These are phyloP conservation scores for Truncatella angustata DNA, from an alignment of 2,329 filamentous ascomycete genomes.

Conservation along the genomic window DNA sequence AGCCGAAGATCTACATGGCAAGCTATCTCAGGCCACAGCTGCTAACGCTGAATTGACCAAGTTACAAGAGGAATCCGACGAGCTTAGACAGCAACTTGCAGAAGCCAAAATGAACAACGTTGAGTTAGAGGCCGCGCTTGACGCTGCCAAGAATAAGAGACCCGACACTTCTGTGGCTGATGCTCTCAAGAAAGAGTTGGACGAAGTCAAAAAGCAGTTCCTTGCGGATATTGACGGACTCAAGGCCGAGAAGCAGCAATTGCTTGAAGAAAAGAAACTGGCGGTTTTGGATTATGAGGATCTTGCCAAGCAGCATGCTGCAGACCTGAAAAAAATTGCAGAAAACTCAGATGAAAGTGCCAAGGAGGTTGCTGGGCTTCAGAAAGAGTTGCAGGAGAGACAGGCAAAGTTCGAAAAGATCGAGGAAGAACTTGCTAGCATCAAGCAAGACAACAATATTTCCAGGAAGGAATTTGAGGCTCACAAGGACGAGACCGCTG, in stretches of 20 bases:
- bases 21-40: constrained; percentile 33
- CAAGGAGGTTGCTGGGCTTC: constrained; percentile 22
- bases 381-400: constrained; percentile 28
- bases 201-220: constrained; percentile 44
- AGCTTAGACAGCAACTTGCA: constrained; percentile 52
- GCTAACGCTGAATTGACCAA: constrained; percentile 38
- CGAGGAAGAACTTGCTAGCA: constrained; percentile 42
- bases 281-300: constrained; percentile 25
- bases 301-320: constrained; percentile 12
- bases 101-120: constrained; percentile 60
- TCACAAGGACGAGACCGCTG: constrained; percentile 48
- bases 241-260: constrained; percentile 34
- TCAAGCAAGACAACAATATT: constrained; percentile 33
- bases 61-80: constrained; percentile 45
- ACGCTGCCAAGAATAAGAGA: constrained; percentile 55
- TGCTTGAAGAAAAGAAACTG: constrained; percentile 17
- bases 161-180: constrained; percentile 55
- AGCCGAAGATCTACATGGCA: constrained; percentile 27
- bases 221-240: constrained; percentile 40
- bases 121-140: constrained; percentile 58
- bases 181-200: constrained; percentile 49
- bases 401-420: constrained; percentile 29
- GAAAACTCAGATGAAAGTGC: constrained; percentile 25
- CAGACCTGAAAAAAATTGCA: constrained; percentile 32
- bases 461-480: constrained; percentile 53